Base-by-base conservation (phyloP, 2,329 filamentous ascomycete genomes). In the Ploettnerulaceae sp. region DNA sequence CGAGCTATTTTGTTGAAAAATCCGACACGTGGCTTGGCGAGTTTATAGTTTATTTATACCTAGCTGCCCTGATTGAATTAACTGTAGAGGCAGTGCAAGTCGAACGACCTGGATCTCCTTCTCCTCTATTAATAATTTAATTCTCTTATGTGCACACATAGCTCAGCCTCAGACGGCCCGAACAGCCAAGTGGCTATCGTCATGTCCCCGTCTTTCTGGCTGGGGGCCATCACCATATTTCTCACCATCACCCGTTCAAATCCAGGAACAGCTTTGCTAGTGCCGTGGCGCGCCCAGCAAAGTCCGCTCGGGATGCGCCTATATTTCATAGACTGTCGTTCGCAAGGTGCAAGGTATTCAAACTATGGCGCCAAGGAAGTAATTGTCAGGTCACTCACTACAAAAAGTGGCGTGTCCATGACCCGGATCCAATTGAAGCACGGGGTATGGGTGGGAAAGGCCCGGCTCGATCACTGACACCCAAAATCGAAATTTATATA, bases 301-400 rank as follows among this genome's bases (percentile, higher is more conserved):
- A 18, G 7, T 20, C 2, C 15, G 5, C 25, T 29, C 17, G 25
- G 25, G 31, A 31, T 12, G 11, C 15, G 25, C 24, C 25, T 21
- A 21, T n/a, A 3, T 5, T 8, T 2, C 6, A 14, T 3, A 31
- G 14, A 14, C 2, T 14, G n/a, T 29, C 17, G 37, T 31, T 31
- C 9, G 25, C 22, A 22, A 40, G 25, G 9, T 40, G 12, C 11
- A n/a, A n/a, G n/a, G n/a, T 14, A 17, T 26, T 29, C 25, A 21
- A 39, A 21, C 3, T 6, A 6, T 7, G 15, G 25, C 31, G 17
- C 18, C 17, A 28, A 21, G 11, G 18, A 9, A 34, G 31, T 29
- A 39, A 28, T 12, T 11, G 12, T 40, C 37, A 18, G 37, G 22
- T 31, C 37, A 40, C 25, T 40, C 37, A n/a, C n/a, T n/a, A n/a